Base-by-base conservation (phyloP, 345 rosid species). In the Ricinus communis region DNA sequence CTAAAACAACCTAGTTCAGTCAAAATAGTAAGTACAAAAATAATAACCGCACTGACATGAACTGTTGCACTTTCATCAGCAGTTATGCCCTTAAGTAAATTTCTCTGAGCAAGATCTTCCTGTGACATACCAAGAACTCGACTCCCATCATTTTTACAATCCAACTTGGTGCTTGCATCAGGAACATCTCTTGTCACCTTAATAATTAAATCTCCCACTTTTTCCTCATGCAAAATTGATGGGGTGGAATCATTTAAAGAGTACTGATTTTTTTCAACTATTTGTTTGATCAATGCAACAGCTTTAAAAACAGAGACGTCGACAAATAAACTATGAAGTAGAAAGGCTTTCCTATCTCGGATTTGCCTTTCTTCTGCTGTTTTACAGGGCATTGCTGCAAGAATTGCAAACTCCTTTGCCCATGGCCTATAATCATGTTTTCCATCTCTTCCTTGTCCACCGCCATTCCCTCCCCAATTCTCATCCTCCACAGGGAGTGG, bases 1-100 rank as follows among this genome's bases (percentile, higher is more conserved):
- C 67, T 66, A 71, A 73, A 21, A 28, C 63, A 79, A 80, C 73
- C 38, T 71, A 62, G 70, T 68, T 64, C 59, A 66, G 58, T 71
- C 65, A 77, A 58, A 59, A 62, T 5, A 46, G 57, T 46, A 78
- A 78, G 50, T 52, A 82, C 30, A 66, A 50, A 36, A 82, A 74
- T 18, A 66, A 65, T 74, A 31, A 40, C 31, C 60, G 58, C n/a
- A 64, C 81, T 64, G 22, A 78, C 77, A 73, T 78, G 81, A 40
- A 73, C 77, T 54, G 77, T 78, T 50, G 81, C 74, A 66, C 81
- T 78, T 69, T 78, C 81, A 73, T 73, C 77, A 43, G 81, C 81
- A 12, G 74, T 78, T 63, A 78, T 78, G 21, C 81, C 81, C 61
- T 78, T 78, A 18, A 78, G 71, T 50, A 78, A 69, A 69, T 78